Conservation (phyloP, 495 filamentous ascomycete genomes). For the Aspergillus homomorphus region DNA sequence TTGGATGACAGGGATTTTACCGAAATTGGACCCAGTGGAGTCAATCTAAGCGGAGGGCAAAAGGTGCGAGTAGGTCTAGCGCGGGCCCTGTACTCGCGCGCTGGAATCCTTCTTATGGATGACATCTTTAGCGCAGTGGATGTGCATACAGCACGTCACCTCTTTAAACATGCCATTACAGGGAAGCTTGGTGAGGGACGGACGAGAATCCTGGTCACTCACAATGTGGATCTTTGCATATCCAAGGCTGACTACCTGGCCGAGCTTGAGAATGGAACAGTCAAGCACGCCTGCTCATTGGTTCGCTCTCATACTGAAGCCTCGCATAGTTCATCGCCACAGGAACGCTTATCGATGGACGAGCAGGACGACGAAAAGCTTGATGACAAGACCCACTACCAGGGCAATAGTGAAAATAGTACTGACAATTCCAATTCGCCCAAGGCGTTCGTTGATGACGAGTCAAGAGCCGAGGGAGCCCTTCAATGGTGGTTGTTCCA, state of each 20-base stretch:
- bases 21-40: constrained; percentile 69
- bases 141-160: constrained; percentile 65
- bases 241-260: constrained; percentile 62
- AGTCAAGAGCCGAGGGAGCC: background rate
- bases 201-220: constrained; percentile 71
- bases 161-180: constrained; percentile 64
- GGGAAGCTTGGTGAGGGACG: constrained; percentile 60
- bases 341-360: background rate
- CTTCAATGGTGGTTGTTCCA: background rate
- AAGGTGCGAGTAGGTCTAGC: constrained; percentile 72
- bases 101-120: constrained; percentile 68
- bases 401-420: background rate
- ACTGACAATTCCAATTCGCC: background rate
- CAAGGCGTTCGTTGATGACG: background rate
- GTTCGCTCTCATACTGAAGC: background rate
- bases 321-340: background rate
- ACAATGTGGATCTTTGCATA: constrained; percentile 64
- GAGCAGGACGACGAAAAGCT: background rate
- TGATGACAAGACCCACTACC: background rate
- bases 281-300: constrained; percentile 40
- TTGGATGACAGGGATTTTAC: constrained; percentile 64
- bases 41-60: constrained; percentile 73
- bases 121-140: constrained; percentile 67
- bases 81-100: constrained; percentile 70
- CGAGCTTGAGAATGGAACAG: constrained; percentile 58